phyloP scores from a whole-genome alignment of 495 filamentous ascomycete genomes.

The Hamigera avellanea region DNA sequence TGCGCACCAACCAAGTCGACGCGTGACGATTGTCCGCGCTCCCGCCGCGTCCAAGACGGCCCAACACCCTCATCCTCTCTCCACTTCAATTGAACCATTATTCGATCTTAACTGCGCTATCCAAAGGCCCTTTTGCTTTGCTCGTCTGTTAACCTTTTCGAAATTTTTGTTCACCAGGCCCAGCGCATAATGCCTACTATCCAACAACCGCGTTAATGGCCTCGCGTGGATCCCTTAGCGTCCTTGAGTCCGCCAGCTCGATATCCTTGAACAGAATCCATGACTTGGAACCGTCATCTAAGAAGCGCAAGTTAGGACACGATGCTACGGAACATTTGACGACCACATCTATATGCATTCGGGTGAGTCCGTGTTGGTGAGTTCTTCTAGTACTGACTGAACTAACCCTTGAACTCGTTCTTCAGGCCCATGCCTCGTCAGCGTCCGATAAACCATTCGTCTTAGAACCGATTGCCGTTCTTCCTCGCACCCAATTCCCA shows the following conservation, averaged over 20 bases:
- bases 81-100: too few species aligned
- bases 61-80: too few species aligned
- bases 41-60: too few species aligned
- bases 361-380: too few species aligned
- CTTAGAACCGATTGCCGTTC: constrained; percentile 46
- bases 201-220: constrained; percentile 23
- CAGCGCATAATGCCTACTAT: background rate
- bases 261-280: constrained; percentile 21
- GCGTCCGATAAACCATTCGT: constrained; percentile 45
- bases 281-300: constrained; percentile 15
- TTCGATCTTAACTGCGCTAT: too few species aligned
- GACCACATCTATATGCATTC: constrained; percentile 20
- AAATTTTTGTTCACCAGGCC: too few species aligned
- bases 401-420: constrained; percentile 2
- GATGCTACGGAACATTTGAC: constrained; percentile 12
- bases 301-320: constrained; percentile 24
- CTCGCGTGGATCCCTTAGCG: constrained; percentile 18
- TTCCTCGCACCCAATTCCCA: constrained; percentile 49
- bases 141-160: background rate
- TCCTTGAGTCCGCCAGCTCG: constrained; percentile 24
- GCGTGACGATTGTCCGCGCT: too few species aligned
- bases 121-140: too few species aligned
- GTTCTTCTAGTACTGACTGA: background rate
- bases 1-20: too few species aligned
- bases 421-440: constrained; percentile 46